Conservation (phyloP, 139 green algal species). For the Gonium pectorale region DNA sequence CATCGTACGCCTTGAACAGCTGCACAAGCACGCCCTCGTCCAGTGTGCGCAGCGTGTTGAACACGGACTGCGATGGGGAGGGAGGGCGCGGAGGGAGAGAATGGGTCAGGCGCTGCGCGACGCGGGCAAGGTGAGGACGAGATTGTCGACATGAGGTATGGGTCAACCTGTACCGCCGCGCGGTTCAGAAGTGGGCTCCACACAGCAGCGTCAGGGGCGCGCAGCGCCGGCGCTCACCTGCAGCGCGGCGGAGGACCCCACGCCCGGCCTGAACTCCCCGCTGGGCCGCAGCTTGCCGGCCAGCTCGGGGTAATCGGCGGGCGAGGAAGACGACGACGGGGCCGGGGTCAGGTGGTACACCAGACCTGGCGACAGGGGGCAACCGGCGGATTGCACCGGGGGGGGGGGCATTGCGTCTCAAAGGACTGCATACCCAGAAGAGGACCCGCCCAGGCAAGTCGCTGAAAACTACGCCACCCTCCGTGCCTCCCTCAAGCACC, state of each 20-base stretch:
- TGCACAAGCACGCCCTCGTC: slow-evolving; percentile 36
- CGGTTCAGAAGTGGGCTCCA: too few species aligned
- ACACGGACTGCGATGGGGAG: not conserved
- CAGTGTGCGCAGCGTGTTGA: slow-evolving; percentile 26
- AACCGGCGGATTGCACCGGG: not conserved
- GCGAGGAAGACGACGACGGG: not conserved
- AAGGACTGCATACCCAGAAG: not conserved
- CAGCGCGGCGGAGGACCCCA: not conserved
- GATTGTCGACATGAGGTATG: too few species aligned
- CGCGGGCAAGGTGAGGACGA: too few species aligned
- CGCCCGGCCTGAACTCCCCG: slow-evolving; percentile 5
- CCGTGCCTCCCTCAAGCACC: too few species aligned
- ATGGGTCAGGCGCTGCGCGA: too few species aligned
- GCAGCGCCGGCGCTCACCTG: not conserved
- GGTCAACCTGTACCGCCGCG: too few species aligned
- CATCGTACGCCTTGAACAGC: slow-evolving; percentile 43
- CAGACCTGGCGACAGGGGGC: slow-evolving; percentile 15
- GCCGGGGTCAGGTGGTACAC: slow-evolving; percentile 4
- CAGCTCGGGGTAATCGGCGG: slow-evolving; percentile 28
- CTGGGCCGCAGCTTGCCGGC: slow-evolving; percentile 37
- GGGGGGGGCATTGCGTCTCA: not conserved
- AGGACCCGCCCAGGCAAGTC: too few species aligned
- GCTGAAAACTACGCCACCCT: too few species aligned
- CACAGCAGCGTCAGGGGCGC: too few species aligned
- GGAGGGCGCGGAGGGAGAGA: not conserved